phyloP scores from a whole-genome alignment of 352 stramenopile species.

The Globisporangium spinosum region DNA sequence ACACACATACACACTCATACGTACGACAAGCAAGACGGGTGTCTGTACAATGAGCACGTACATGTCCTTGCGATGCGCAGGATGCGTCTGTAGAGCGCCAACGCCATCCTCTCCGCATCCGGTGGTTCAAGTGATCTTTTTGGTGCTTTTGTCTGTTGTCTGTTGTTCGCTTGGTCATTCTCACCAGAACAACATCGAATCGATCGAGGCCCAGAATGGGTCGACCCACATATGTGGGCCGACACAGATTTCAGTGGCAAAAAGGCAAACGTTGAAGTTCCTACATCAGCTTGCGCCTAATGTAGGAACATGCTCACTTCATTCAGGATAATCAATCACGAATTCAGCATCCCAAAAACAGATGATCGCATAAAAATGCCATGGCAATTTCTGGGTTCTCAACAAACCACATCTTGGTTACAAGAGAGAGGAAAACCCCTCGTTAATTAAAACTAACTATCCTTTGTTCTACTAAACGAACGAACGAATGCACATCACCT shows the following conservation, averaged over 20 bases:
- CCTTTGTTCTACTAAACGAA: not conserved
- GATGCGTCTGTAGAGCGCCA: conserved; percentile 71
- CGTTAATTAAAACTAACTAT: conserved; percentile 1
- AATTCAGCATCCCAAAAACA: not conserved
- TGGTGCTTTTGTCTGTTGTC: too few relatives aligned
- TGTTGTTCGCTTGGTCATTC: not conserved
- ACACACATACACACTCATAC: not conserved
- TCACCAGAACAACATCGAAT: not conserved
- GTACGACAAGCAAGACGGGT: not conserved
- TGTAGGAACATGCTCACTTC: not conserved
- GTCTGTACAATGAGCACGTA: conserved; percentile 24
- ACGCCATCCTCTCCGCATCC: conserved; percentile 26
- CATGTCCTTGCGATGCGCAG: conserved; percentile 67
- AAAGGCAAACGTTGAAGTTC: not conserved
- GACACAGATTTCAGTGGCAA: not conserved
- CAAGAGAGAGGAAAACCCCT: not conserved
- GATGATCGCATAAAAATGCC: not conserved
- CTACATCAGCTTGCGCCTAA: not conserved
- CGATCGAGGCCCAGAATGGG: not conserved
- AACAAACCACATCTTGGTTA: not conserved
- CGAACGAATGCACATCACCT: not conserved
- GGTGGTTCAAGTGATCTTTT: conserved; percentile 1
- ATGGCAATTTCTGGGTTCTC: not conserved
- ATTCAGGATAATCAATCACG: not conserved
- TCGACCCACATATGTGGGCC: not conserved